phyloP scores from a whole-genome alignment of 2,329 filamentous ascomycete species.

The Fusarium pininemorale region DNA sequence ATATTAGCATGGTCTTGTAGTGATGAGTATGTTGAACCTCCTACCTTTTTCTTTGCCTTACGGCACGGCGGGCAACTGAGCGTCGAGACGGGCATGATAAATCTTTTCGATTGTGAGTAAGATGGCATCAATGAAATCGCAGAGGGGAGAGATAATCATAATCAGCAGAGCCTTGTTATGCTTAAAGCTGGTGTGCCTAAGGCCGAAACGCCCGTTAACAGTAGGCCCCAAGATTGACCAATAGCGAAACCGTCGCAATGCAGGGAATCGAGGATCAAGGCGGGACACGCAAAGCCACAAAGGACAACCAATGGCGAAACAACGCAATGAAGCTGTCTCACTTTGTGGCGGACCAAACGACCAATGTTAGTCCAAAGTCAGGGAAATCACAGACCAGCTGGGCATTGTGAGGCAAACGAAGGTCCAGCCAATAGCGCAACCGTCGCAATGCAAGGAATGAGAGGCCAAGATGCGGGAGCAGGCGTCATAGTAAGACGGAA shows the following conservation, averaged over 20 bases:
- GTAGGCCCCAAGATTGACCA: not conserved
- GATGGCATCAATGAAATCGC: not conserved
- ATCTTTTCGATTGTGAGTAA: not conserved
- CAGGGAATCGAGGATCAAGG: fast-evolving
- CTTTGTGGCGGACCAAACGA: no score
- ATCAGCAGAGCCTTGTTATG: not conserved
- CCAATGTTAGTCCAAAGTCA: not conserved
- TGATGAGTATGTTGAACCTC: not conserved
- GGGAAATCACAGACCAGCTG: not conserved
- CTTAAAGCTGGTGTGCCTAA: not conserved
- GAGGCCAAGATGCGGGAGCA: not conserved
- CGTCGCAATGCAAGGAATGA: not conserved
- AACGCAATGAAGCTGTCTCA: not conserved
- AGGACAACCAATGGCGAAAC: not conserved
- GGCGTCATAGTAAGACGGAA: not conserved
- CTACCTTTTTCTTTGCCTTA: not conserved
- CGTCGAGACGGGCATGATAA: not conserved
- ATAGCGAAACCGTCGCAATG: not conserved
- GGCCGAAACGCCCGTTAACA: not conserved
- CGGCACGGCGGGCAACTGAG: not conserved
- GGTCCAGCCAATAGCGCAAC: not conserved
- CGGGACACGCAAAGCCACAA: not conserved
- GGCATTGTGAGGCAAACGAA: not conserved
- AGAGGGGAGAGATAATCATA: not conserved
- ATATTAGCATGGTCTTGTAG: not conserved